Percentiles rank a stretch among this genome's conserved stretches.
phyloP scores from a whole-genome alignment of 78 protist species.

The slime mould (Dictyostelium discoideum) region dicty_2.7 NC_007090.3:4386501-4387000 shows the following conservation, averaged over 20 bases:
- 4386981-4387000: neutral
- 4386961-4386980: neutral
- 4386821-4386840: neutral
- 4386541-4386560: neutral
- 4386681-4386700: neutral
- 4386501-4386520: too few relatives aligned
- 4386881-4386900: neutral
- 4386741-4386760: neutral
- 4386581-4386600: neutral
- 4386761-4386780: neutral
- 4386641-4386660: neutral
- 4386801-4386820: neutral
- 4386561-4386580: neutral
- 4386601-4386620: neutral
- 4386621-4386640: neutral
- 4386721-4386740: neutral
- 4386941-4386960: neutral
- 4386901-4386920: neutral
- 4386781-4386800: neutral
- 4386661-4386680: neutral
- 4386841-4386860: neutral
- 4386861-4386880: neutral
- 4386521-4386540: neutral
- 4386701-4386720: neutral
- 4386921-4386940: neutral